A percentile compares a stretch with the other conserved stretches of the same genome.
These are phyloP conservation scores for Calamus simplicifolius DNA, from an alignment of 176 grass and related monocot genomes.

Conservation along the genomic window DNA sequence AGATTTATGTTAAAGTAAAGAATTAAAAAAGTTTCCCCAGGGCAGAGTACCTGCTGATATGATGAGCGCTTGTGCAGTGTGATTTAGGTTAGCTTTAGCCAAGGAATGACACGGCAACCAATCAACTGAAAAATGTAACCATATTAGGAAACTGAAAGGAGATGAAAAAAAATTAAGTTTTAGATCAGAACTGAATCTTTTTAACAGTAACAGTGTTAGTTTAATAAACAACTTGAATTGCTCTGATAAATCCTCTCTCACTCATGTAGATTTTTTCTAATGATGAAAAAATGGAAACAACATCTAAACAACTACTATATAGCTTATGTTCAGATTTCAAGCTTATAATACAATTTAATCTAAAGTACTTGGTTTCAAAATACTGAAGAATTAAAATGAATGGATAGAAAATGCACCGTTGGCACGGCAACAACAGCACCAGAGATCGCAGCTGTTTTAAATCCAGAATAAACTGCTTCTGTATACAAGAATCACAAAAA, in stretches of 20 bases:
- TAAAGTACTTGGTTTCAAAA: no score
- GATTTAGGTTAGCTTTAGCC: conserved; percentile 92
- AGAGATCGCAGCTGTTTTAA: conserved; percentile 58
- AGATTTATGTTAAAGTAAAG: no score
- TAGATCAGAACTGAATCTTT: neutral
- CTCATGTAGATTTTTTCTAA: no score
- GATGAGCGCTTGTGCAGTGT: conserved; percentile 91
- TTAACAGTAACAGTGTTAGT: no score
- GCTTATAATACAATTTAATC: no score
- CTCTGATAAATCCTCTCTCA: no score
- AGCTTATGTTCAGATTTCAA: no score
- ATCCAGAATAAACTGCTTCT: conserved; percentile 62
- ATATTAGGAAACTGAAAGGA: conserved; percentile 24
- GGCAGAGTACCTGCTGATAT: conserved; percentile 75
- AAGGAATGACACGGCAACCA: conserved; percentile 80
- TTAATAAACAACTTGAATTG: neutral
- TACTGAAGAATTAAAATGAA: neutral
- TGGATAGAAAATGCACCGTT: conserved; percentile 33
- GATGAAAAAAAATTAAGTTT: neutral
- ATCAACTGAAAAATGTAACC: conserved; percentile 48
- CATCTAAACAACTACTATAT: no score
- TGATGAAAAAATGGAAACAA: no score
- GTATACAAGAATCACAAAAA: conserved; percentile 15
- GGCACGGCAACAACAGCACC: conserved; percentile 55
- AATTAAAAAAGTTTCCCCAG: neutral